Evolutionary conservation across 805 yeast genomes (phyloP), one percentile per base, ranked within the genome.

Genomic region (Saccharomyces kudriavzevii): DNA sequence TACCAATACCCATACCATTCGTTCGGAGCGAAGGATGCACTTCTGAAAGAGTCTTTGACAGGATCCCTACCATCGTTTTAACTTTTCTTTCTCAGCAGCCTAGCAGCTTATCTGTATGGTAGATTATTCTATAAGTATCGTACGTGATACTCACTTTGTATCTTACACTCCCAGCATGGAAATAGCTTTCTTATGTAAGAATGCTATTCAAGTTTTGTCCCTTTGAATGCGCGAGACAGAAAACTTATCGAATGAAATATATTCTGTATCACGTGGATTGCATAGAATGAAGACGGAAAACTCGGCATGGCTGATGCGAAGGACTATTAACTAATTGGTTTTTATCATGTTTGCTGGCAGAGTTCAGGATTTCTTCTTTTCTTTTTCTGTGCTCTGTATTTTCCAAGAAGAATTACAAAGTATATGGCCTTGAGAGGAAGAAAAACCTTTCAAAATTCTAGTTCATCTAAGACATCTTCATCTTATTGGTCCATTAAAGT

Each of bases 1-100:
- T 74, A 5, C 72, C 75, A 49, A 74, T 70, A 53, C 77, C 77
- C 60, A 73, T 68, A 49, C 77, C 77, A 53, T 69, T 68, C 6
- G 76, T 71, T 53, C 71, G 63, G 35, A 73, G 64, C 14, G 66
- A 65, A n/a, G 75, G 72, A 45, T 72, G 73, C 14, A 71, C 64
- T 47, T 69, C 68, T n/a, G 70, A 61, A n/a, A 69, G 50, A 5
- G 68, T 62, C 55, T 65, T 61, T 6, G 65, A 56, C n/a, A 68
- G 49, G 10, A 66, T 45, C 9, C 60, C 62, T 30, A 67, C 62
- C 67, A 67, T 67, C 43, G 6, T 48, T 48, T 28, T 22, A 35
- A 35, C 47, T 13, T 9, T 29, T 27, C n/a, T 24, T 48, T 31
- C 8, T 35, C 8, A n/a, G 47, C 26, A 11, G 17, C 6, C 10